Conservation (phyloP, 2,329 filamentous ascomycete species). For the Aureobasidium sp. region DNA sequence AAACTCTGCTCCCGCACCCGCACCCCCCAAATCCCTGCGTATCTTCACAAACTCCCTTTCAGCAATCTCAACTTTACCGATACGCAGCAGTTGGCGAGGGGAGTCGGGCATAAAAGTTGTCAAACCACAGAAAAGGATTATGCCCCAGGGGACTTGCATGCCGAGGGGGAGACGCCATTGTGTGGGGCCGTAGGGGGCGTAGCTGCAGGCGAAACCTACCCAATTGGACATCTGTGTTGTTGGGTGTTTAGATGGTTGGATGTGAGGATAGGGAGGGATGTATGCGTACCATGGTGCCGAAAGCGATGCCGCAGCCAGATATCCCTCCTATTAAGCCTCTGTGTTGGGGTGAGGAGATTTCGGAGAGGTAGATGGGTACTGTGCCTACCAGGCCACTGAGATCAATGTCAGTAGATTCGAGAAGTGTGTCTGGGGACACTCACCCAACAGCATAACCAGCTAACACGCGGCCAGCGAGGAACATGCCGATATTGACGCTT, state of each 20-base stretch:
- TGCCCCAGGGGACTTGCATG: conserved; percentile 48
- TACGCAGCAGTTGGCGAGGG: conserved; percentile 44
- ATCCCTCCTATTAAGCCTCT: conserved; percentile 46
- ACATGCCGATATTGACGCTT: conserved; percentile 36
- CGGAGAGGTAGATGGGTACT: conserved; percentile 47
- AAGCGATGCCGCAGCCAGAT: conserved; percentile 44
- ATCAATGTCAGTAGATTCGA: background rate
- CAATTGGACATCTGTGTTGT: conserved; percentile 39
- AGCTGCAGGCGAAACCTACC: conserved; percentile 48
- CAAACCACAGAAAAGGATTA: conserved; percentile 46
- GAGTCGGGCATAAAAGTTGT: conserved; percentile 49
- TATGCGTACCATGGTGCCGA: conserved; percentile 40
- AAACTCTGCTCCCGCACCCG: conserved; percentile 44
- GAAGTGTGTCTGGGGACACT: background rate
- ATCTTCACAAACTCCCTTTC: conserved; percentile 41
- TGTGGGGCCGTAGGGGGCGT: conserved; percentile 42
- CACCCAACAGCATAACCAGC: conserved; percentile 24
- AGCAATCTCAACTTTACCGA: conserved; percentile 41
- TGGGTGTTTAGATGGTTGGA: background rate
- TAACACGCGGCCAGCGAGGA: conserved; percentile 22
- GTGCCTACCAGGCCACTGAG: conserved; percentile 37
- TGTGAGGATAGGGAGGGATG: background rate
- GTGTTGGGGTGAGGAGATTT: conserved; percentile 38
- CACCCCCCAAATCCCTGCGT: conserved; percentile 36
- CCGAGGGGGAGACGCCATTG: conserved; percentile 49